These are phyloP conservation scores for Aphanomyces invadans DNA, from an alignment of 352 stramenopile genomes.

Conservation along the genomic window DNA sequence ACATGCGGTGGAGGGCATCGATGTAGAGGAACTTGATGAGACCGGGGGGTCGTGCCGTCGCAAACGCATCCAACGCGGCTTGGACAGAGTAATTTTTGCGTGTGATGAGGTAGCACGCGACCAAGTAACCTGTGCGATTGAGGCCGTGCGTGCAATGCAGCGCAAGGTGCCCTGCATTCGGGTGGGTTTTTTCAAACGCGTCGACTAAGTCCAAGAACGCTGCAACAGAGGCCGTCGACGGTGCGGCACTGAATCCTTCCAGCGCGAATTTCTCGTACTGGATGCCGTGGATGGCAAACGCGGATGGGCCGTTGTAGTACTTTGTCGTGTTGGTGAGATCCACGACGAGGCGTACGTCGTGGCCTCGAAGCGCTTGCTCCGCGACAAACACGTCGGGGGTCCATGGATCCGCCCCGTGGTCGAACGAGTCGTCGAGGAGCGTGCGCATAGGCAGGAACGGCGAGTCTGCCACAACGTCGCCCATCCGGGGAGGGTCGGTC, in stretches of 20 bases:
- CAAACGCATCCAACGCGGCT: slow-evolving; percentile 59
- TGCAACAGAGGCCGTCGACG: not conserved
- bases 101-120: slow-evolving; percentile 66
- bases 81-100: slow-evolving; percentile 39
- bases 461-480: not conserved
- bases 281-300: not conserved
- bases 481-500: not conserved
- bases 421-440: not conserved
- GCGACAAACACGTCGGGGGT: slow-evolving; percentile 1
- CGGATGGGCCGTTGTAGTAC: slow-evolving; percentile 9
- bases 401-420: not conserved
- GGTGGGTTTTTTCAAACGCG: slow-evolving; percentile 38
- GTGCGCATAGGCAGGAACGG: slow-evolving; percentile 18
- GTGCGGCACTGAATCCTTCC: not conserved
- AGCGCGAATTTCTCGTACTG: slow-evolving; percentile 13
- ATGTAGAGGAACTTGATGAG: slow-evolving; percentile 83
- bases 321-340: slow-evolving; percentile 16
- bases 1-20: slow-evolving; percentile 53
- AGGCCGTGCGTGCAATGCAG: slow-evolving; percentile 77
- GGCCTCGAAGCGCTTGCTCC: not conserved
- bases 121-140: slow-evolving; percentile 69
- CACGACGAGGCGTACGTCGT: slow-evolving; percentile 4
- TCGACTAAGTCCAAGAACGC: slow-evolving; percentile 43
- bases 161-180: slow-evolving; percentile 43
- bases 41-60: slow-evolving; percentile 47